These are phyloP conservation scores for Penicillium mononematosum DNA, from an alignment of 495 filamentous ascomycete species.

Conservation along the genomic window DNA sequence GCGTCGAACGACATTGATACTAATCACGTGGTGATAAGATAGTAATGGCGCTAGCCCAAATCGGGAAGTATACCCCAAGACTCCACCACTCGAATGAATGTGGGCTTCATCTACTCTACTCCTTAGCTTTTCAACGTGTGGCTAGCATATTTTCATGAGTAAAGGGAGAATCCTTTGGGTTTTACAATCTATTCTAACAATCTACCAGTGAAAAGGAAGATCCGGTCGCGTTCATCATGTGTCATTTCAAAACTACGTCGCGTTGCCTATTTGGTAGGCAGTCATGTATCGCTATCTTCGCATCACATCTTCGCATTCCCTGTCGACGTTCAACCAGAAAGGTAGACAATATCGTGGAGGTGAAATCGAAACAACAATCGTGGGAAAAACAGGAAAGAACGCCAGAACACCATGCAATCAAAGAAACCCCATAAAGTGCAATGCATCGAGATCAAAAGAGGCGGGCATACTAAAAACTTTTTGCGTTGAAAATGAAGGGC, in stretches of 20 bases:
- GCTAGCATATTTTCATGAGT: background rate
- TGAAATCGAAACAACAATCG: constrained; percentile 12
- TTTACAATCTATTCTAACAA: background rate
- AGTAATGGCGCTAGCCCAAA: background rate
- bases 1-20: constrained; percentile 8
- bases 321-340: background rate
- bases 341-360: background rate
- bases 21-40: constrained; percentile 29
- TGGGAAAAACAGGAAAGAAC: constrained; percentile 7
- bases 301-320: constrained; percentile 5
- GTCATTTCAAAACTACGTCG: constrained; percentile 12
- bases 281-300: constrained; percentile 15
- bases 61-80: background rate
- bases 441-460: constrained; percentile 24
- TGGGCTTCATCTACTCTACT: background rate
- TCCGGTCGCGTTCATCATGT: constrained; percentile 6
- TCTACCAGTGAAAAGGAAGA: background rate
- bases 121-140: background rate
- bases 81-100: background rate
- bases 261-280: constrained; percentile 5
- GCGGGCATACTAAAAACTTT: constrained; percentile 29
- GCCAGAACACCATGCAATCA: constrained; percentile 32
- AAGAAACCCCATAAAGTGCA: constrained; percentile 24
- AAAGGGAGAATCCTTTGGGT: background rate
- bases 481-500: constrained; percentile 20